phyloP scores from a whole-genome alignment of 2,329 filamentous ascomycete genomes.

The Cercospora nicotianae region DNA sequence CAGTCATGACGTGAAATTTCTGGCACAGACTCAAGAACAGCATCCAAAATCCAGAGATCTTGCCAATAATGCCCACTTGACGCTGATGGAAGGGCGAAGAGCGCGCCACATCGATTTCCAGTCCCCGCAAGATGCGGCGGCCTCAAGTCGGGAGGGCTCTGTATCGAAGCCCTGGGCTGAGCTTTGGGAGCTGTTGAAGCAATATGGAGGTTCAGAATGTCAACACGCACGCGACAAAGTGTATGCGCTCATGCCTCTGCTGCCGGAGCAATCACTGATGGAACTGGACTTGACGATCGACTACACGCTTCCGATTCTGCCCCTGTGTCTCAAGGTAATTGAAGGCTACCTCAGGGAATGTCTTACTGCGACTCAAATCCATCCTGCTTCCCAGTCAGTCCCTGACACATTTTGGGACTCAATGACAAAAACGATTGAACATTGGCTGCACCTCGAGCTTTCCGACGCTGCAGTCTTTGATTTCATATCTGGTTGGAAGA shows the following conservation, averaged over 20 bases:
- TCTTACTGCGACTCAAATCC: background rate
- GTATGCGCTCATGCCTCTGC: background rate
- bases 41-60: background rate
- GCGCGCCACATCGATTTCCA: background rate
- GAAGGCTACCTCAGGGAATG: background rate
- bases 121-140: background rate
- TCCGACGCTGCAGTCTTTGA: background rate
- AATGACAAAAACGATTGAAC: background rate
- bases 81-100: background rate
- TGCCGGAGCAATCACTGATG: background rate
- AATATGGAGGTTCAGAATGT: background rate
- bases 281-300: background rate
- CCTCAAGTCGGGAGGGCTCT: background rate
- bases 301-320: background rate
- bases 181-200: background rate
- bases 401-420: background rate
- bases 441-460: background rate
- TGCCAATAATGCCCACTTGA: background rate
- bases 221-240: background rate
- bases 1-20: background rate
- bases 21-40: background rate
- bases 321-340: background rate
- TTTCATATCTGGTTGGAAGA: background rate
- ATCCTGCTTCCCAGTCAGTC: background rate
- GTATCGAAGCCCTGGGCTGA: background rate